These are phyloP conservation scores for Pisolithus sp. DNA, from an alignment of 768 basidiomycete species.

Conservation along the genomic window DNA sequence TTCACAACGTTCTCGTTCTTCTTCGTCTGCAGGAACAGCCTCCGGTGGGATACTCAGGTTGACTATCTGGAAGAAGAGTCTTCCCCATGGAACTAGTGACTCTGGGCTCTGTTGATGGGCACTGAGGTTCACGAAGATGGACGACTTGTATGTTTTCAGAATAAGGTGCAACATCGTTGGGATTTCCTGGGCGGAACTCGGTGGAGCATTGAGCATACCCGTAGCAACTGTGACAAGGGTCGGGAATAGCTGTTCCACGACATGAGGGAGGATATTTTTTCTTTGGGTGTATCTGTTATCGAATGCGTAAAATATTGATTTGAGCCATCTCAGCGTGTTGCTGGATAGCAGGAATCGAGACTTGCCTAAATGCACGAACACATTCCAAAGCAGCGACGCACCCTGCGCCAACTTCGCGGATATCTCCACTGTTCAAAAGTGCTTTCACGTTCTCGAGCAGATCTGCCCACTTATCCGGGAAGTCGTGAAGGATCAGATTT, in stretches of 20 bases:
- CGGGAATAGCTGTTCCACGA: slow-evolving; percentile 66
- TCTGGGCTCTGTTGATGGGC: slow-evolving; percentile 67
- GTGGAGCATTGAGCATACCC: slow-evolving; percentile 59
- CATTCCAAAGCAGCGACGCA: slow-evolving; percentile 73
- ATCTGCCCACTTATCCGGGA: slow-evolving; percentile 69
- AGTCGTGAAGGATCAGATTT: slow-evolving; percentile 68
- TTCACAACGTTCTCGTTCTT: slow-evolving; percentile 69
- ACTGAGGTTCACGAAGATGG: slow-evolving; percentile 69
- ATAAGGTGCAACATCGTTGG: slow-evolving; percentile 82
- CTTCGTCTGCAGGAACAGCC: slow-evolving; percentile 62
- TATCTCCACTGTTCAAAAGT: slow-evolving; percentile 55
- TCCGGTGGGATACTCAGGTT: slow-evolving; percentile 61
- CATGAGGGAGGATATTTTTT: slow-evolving; percentile 47
- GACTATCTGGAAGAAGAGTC: slow-evolving; percentile 74
- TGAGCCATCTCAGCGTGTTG: neutral
- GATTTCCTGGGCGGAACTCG: slow-evolving; percentile 57
- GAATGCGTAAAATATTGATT: slow-evolving; percentile 31
- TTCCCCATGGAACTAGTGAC: slow-evolving; percentile 83
- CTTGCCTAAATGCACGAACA: slow-evolving; percentile 49
- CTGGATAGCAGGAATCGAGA: neutral
- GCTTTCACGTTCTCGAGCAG: slow-evolving; percentile 62
- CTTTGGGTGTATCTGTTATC: slow-evolving; percentile 61
- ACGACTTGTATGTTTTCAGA: slow-evolving; percentile 80
- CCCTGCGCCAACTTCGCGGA: slow-evolving; percentile 75
- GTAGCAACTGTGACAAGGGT: slow-evolving; percentile 68